phyloP scores from a whole-genome alignment of 331 rosid species.

The Prunus yedoensis region DNA sequence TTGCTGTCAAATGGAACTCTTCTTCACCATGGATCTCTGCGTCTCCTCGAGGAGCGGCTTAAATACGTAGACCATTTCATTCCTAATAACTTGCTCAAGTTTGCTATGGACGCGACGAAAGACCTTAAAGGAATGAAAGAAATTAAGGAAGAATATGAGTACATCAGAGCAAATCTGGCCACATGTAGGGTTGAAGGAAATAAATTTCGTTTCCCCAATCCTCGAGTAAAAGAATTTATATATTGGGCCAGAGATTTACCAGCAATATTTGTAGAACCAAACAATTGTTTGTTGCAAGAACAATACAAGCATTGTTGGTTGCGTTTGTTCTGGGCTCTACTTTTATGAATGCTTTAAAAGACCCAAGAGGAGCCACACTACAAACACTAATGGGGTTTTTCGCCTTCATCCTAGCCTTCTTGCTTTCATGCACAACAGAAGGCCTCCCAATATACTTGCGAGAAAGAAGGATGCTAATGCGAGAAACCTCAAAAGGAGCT shows the following conservation, averaged over 20 bases:
- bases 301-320: slow-evolving; percentile 68
- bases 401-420: slow-evolving; percentile 54
- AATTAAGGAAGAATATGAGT: slow-evolving; percentile 1
- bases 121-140: no score
- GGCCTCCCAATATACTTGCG: slow-evolving; percentile 49
- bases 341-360: slow-evolving; percentile 23
- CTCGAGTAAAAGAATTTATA: slow-evolving; percentile 50
- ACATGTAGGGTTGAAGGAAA: no score
- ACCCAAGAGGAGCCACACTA: neutral
- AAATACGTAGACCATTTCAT: slow-evolving; percentile 46
- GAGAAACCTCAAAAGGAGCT: slow-evolving; percentile 46
- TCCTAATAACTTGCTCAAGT: slow-evolving; percentile 80
- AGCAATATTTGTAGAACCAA: slow-evolving; percentile 82
- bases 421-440: slow-evolving; percentile 48
- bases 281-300: slow-evolving; percentile 77
- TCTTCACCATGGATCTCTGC: slow-evolving; percentile 70
- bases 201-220: slow-evolving; percentile 32
- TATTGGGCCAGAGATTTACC: slow-evolving; percentile 83
- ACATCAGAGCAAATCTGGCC: no score
- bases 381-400: slow-evolving; percentile 51
- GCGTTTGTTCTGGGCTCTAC: slow-evolving; percentile 54
- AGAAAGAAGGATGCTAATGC: slow-evolving; percentile 40
- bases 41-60: slow-evolving; percentile 68
- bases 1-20: slow-evolving; percentile 74
- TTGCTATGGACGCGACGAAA: slow-evolving; percentile 56